phyloP scores from a whole-genome alignment of 495 filamentous ascomycete genomes.

The Aspergillus saccharolyticus region DNA sequence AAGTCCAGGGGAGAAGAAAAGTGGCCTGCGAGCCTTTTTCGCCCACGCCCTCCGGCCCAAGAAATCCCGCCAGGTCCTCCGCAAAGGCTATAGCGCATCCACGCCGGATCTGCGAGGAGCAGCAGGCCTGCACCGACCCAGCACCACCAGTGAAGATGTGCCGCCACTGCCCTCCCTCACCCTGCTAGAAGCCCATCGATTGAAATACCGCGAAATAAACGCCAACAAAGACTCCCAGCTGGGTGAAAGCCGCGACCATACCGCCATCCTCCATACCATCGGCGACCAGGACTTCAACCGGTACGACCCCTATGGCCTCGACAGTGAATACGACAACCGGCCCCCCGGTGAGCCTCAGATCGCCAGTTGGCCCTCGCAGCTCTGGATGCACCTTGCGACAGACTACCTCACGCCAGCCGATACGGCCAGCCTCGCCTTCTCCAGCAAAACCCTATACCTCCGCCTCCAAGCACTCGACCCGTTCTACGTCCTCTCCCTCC shows the following conservation, averaged over 20 bases:
- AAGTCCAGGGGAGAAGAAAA: slow-evolving; percentile 28
- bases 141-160: slow-evolving; percentile 26
- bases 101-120: slow-evolving; percentile 22
- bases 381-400: slow-evolving; percentile 41
- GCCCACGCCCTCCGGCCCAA: slow-evolving; percentile 38
- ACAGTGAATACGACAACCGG: slow-evolving; percentile 20
- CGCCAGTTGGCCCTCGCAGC: slow-evolving; percentile 34
- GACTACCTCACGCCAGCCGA: slow-evolving; percentile 38
- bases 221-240: slow-evolving; percentile 39
- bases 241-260: slow-evolving; percentile 47
- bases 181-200: slow-evolving; percentile 34
- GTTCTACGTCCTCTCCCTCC: slow-evolving; percentile 28
- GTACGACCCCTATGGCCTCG: slow-evolving; percentile 14
- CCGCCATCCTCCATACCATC: slow-evolving; percentile 43
- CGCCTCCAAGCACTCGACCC: slow-evolving; percentile 37
- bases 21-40: slow-evolving; percentile 33
- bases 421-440: slow-evolving; percentile 42
- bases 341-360: slow-evolving; percentile 42
- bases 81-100: slow-evolving; percentile 33
- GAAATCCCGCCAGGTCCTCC: slow-evolving; percentile 44
- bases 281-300: slow-evolving; percentile 35
- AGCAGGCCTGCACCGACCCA: slow-evolving; percentile 15
- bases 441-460: slow-evolving; percentile 40
- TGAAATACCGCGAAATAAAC: slow-evolving; percentile 33
- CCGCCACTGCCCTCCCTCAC: slow-evolving; percentile 36